Base-by-base conservation (phyloP, 2,329 filamentous ascomycete species). In the Aphanoascus verrucosus region DNA sequence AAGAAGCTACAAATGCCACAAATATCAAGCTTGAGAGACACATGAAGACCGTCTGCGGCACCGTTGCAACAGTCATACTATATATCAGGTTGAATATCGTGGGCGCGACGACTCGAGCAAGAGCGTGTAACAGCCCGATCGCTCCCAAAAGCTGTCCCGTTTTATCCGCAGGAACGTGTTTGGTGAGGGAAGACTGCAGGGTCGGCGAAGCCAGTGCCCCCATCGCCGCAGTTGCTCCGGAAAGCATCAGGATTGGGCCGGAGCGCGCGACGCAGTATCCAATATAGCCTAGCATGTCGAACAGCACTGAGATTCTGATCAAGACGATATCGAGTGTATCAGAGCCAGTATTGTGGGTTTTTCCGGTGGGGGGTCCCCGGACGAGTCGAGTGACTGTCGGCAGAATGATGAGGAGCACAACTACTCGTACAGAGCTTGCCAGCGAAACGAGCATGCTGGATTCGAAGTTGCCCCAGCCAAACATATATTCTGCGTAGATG, bases 111-210 rank as follows among this genome's bases (percentile, higher is more conserved):
- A 97, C 82, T 57, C 89, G 77, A 2, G 86, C 81, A 35, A 95
- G 70, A 0, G 88, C 86, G 69, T 97, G 91, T 55, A 97, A 70
- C 57, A 97, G 74, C 0, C 91, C 93, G 14, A 84, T 85, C 1
- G 89, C 90, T 19, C 93, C 93, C 0, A 98, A 77, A n/a, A 97
- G 74, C 66, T 93, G 83, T 0, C 93, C 93, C 0, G 93, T 84
- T 45, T 80, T 80, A 58, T 93, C 86, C 0, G 82, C 76, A 0
- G 90, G 88, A 0, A 97, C 84, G 67, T 97, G 93, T 66, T 96
- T 97, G 17, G 89, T 96, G 49, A 96, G 73, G 0, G 85, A 80
- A 1, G 86, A 84, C 64, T 94, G 88, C 48, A 94, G 76, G 0
- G 87, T 93, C 1, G 93, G 90, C 35, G 84, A 85, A 0, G 85